These are phyloP conservation scores for Platanthera guangdongensis DNA, from an alignment of 106 monocot genomes.

Conservation along the genomic window DNA sequence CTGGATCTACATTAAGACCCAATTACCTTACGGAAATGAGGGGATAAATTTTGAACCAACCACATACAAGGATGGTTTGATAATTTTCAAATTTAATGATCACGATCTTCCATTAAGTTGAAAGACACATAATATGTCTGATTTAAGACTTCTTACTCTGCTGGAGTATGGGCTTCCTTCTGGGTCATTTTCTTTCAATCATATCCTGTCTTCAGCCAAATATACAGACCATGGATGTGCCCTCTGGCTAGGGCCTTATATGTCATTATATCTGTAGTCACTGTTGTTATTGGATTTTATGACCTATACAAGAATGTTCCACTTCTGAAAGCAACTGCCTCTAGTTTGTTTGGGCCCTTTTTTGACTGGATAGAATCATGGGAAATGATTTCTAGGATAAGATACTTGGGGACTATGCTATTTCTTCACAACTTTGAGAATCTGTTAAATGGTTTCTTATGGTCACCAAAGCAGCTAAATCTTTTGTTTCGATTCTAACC, in stretches of 20 bases:
- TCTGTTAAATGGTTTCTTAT: conserved; percentile 72
- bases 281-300: conserved; percentile 97
- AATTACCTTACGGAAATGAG: conserved; percentile 25
- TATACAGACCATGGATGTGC: conserved; percentile 98
- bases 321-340: conserved; percentile 72
- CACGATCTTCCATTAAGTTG: conserved; percentile 73
- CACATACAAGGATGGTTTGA: conserved; percentile 64
- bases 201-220: conserved; percentile 78
- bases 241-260: conserved; percentile 72
- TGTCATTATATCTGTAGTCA: conserved; percentile 62
- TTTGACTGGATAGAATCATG: conserved; percentile 93
- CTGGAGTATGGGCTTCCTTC: conserved; percentile 95
- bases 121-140: conserved; percentile 66
- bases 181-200: conserved; percentile 98
- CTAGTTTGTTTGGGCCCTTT: conserved; percentile 77
- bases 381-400: conserved; percentile 96
- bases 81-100: conserved; percentile 80
- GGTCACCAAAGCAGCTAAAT: conserved; percentile 37
- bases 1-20: conserved; percentile 25
- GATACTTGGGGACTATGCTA: conserved; percentile 88
- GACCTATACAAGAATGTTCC: conserved; percentile 97
- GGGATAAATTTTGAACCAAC: conserved; percentile 29
- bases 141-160: conserved; percentile 65
- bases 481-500: conserved; percentile 52
- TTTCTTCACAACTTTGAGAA: conserved; percentile 94